These are phyloP conservation scores for Dothideomycetes sp. DNA, from an alignment of 2,329 filamentous ascomycete species.

Conservation along the genomic window DNA sequence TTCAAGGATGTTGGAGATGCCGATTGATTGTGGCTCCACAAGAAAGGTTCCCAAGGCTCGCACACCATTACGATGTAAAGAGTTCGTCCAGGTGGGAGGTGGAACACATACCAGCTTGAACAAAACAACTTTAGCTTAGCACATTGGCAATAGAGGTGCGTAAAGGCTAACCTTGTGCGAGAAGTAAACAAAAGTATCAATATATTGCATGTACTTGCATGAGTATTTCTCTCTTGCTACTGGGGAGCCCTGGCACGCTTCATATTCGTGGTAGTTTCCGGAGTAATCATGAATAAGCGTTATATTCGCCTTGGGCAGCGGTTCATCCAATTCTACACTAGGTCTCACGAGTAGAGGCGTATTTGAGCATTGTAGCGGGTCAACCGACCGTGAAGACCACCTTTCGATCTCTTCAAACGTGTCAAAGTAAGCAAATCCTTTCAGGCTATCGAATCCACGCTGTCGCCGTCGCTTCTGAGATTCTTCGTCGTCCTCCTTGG, in stretches of 20 bases:
- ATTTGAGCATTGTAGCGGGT: conserved; percentile 27
- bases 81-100: conserved; percentile 34
- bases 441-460: conserved; percentile 21
- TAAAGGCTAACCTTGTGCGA: conserved; percentile 27
- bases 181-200: conserved; percentile 37
- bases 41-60: conserved; percentile 32
- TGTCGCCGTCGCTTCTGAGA: conserved; percentile 10
- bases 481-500: conserved; percentile 3
- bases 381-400: conserved; percentile 21
- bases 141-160: neutral
- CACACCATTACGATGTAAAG: conserved; percentile 36
- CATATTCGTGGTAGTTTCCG: conserved; percentile 35
- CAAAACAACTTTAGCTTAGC: neutral
- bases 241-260: conserved; percentile 22
- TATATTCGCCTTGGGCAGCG: conserved; percentile 15
- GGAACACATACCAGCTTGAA: conserved; percentile 30
- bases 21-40: conserved; percentile 28
- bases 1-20: conserved; percentile 20
- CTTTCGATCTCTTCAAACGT: conserved; percentile 26
- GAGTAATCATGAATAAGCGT: conserved; percentile 28
- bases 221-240: conserved; percentile 24
- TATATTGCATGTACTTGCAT: conserved; percentile 32
- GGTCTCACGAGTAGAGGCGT: conserved; percentile 23
- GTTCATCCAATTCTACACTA: neutral
- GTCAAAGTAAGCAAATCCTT: conserved; percentile 31